These are phyloP conservation scores for Acer campestre DNA, from an alignment of 345 rosid genomes.

Conservation along the genomic window DNA sequence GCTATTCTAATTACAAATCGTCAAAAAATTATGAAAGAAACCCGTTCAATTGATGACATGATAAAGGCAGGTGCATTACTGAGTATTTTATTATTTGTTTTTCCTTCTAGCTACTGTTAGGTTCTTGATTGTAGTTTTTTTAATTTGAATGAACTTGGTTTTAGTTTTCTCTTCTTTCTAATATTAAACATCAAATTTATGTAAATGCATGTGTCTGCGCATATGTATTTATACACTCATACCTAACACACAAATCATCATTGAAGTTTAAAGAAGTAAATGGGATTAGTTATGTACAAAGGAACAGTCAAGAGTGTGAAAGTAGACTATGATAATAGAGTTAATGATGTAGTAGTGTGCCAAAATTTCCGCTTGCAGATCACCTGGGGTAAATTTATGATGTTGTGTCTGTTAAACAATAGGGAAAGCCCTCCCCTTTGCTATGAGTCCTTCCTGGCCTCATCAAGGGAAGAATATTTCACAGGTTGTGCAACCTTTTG, in stretches of 20 bases:
- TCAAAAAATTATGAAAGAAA: conserved; percentile 78
- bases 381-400: no score
- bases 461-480: not conserved
- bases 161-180: not conserved
- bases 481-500: not conserved
- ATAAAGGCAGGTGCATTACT: conserved; percentile 65
- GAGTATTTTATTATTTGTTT: conserved; percentile 3
- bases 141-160: conserved; percentile 10
- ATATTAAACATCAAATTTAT: not conserved
- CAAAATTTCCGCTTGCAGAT: no score
- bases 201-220: not conserved
- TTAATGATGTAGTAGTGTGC: no score
- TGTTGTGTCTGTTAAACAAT: no score
- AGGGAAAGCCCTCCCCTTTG: no score
- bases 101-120: not conserved
- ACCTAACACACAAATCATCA: not conserved
- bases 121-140: conserved; percentile 9
- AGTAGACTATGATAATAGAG: not conserved
- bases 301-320: not conserved
- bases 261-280: not conserved
- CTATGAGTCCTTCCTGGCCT: not conserved
- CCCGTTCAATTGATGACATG: conserved; percentile 86
- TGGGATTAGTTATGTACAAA: not conserved
- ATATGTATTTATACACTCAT: not conserved
- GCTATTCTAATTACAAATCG: conserved; percentile 87